A percentile compares a stretch with the other conserved stretches of the same genome.
phyloP scores from a whole-genome alignment of 352 stramenopile genomes.

The Phytophthora sp. region DNA sequence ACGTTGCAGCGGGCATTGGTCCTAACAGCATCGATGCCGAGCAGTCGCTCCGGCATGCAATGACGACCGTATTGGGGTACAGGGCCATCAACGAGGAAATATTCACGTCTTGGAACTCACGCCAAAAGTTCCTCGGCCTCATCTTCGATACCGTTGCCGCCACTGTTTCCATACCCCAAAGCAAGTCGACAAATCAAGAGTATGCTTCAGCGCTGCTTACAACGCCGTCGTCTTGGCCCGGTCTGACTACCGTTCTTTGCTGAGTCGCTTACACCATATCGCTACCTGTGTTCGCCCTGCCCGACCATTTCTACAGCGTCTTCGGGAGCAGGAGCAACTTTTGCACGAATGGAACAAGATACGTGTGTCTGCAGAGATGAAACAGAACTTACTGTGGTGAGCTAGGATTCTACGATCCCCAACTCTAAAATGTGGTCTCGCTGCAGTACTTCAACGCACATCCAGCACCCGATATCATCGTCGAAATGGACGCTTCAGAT shows the following conservation, averaged over 20 bases:
- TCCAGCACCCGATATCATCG: background rate
- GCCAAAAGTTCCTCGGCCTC: slow-evolving; percentile 21
- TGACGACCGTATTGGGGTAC: background rate
- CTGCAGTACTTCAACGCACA: background rate
- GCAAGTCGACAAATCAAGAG: background rate
- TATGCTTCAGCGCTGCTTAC: background rate
- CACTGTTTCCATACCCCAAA: slow-evolving; percentile 20
- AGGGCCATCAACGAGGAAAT: slow-evolving; percentile 30
- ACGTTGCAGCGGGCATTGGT: background rate
- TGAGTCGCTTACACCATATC: background rate
- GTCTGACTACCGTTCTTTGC: background rate
- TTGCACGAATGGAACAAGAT: no score
- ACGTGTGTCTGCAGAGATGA: no score
- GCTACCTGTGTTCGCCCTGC: background rate
- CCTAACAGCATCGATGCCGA: background rate
- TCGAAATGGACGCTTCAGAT: slow-evolving; percentile 20
- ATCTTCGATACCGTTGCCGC: slow-evolving; percentile 13
- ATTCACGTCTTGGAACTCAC: slow-evolving; percentile 11
- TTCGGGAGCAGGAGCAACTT: no score
- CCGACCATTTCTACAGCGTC: background rate
- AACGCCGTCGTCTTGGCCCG: background rate
- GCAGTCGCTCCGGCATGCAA: background rate
- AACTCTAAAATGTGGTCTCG: no score
- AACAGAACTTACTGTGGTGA: no score
- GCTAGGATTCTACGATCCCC: no score